phyloP scores from a whole-genome alignment of 306 rosid genomes.

The Astragalus glycyphyllos region DNA sequence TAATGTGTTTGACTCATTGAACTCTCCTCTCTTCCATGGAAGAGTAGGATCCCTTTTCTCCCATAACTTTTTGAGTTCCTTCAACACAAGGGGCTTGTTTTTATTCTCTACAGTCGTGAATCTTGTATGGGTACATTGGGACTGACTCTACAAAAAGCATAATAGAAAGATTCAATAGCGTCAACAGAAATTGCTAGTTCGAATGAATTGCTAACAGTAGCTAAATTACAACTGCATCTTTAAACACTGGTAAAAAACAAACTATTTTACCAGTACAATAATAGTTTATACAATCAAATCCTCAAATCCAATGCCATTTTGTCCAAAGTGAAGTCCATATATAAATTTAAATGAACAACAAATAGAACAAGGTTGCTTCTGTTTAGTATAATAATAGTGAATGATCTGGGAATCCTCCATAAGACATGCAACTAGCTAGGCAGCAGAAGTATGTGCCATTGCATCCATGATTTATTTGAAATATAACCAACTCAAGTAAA shows the following conservation, averaged over 20 bases:
- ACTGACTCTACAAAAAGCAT: slow-evolving; percentile 62
- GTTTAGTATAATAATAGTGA: neutral
- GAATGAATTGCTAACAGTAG: slow-evolving; percentile 25
- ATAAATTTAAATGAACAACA: slow-evolving; percentile 20
- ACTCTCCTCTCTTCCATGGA: slow-evolving; percentile 81
- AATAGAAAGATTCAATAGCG: slow-evolving; percentile 24
- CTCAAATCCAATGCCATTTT: slow-evolving; percentile 30
- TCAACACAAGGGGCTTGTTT: slow-evolving; percentile 70
- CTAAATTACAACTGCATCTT: slow-evolving; percentile 31
- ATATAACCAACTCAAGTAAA: no score
- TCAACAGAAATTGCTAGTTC: slow-evolving; percentile 10
- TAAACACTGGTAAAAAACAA: slow-evolving; percentile 18
- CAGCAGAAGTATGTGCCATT: neutral
- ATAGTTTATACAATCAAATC: slow-evolving; percentile 18
- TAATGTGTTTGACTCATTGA: slow-evolving; percentile 77
- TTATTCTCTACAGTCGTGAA: slow-evolving; percentile 61
- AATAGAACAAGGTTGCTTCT: slow-evolving; percentile 6
- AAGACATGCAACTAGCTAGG: slow-evolving; percentile 3
- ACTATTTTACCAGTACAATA: neutral
- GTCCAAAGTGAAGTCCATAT: slow-evolving; percentile 25
- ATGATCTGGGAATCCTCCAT: slow-evolving; percentile 8
- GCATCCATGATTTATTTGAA: no score
- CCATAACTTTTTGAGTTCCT: slow-evolving; percentile 88
- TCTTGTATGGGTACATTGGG: slow-evolving; percentile 67
- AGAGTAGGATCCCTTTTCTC: slow-evolving; percentile 62